Evolutionary conservation across 2,329 filamentous ascomycete genomes (phyloP).

Genomic region (Fusarium continuum): DNA sequence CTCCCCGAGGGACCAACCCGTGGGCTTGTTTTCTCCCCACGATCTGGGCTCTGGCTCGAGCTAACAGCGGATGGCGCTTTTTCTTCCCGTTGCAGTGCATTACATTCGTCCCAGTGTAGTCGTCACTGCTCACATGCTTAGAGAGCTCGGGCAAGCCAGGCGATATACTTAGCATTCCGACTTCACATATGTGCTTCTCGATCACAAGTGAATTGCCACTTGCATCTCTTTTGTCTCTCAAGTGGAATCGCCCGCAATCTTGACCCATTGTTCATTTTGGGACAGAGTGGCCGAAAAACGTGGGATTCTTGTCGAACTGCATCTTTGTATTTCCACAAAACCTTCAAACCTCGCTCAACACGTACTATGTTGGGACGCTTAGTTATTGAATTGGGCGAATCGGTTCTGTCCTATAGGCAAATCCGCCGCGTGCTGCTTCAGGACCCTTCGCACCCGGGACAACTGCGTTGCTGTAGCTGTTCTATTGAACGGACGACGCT

Average conservation of each 20-base stretch:
- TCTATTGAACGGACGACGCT: neutral
- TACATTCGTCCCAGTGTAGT: constrained; percentile 5
- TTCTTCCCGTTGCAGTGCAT: constrained; percentile 11
- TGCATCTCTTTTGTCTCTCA: neutral
- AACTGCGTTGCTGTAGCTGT: neutral
- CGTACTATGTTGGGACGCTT: neutral
- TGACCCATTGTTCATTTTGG: neutral
- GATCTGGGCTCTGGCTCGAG: constrained; percentile 25
- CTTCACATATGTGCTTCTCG: neutral
- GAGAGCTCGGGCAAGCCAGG: neutral
- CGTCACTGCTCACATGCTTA: neutral
- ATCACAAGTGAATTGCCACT: neutral
- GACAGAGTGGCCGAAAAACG: neutral
- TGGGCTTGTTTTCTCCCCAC: constrained; percentile 40
- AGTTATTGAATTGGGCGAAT: neutral
- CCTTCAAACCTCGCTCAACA: neutral
- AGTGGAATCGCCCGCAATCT: neutral
- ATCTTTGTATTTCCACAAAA: neutral
- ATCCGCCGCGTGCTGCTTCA: neutral
- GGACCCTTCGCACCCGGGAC: neutral
- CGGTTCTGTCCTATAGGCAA: neutral
- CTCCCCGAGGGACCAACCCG: constrained; percentile 12
- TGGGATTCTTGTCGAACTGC: neutral
- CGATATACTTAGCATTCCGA: constrained; percentile 31
- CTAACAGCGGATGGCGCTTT: constrained; percentile 26